Base-by-base conservation (phyloP, 768 basidiomycete genomes). In the Pleurotus pulmonarius region DNA sequence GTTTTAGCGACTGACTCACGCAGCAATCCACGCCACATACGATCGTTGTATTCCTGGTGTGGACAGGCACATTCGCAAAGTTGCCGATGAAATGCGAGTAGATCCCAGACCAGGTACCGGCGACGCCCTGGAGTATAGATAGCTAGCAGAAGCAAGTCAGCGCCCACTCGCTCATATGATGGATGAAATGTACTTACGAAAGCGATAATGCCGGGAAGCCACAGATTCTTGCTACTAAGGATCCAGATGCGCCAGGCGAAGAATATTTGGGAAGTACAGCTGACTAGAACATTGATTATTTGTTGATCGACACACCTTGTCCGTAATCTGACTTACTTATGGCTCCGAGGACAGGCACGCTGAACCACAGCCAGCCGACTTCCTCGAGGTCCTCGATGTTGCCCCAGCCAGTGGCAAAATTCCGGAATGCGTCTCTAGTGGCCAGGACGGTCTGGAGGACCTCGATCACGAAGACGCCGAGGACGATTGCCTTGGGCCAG, bases 391-490 rank as follows among this genome's bases (percentile, higher is more conserved):
- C 63, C 12, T 29, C 46, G 55, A 66, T 59, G 40, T 68, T 56
- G 3, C 69, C 69, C 60, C 61, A 70, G 5, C 64, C 64, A 1
- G 56, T 57, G 6, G 61, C 68, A 51, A 66, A 68, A 16, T 61
- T 61, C 9, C 61, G 56, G 56, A 64, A 70, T 2, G 63, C 67
- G 38, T 67, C 66, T 9, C 60, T 44, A 2, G 63, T 67, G 8
- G 59, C 40, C n/a, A 67, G 57, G 4, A 64, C 49, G 2, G 65
- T 67, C 39, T 67, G 65, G 3, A 60, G n/a, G 12, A 62, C 34
- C 46, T 63, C 65, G 9, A 67, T 55, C 4, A 56, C 20, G 20
- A 59, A 60, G 12, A 65, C 63, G 3, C 22, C 3, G 22, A 46
- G 56, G 7, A 69, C 69, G 37, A 70, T 56, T 15, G 48, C 25